Percentiles rank a stretch among this genome's conserved stretches.
These are phyloP conservation scores for Lolium rigidum DNA, from an alignment of 176 grass and related monocot species.

Conservation along the genomic window DNA sequence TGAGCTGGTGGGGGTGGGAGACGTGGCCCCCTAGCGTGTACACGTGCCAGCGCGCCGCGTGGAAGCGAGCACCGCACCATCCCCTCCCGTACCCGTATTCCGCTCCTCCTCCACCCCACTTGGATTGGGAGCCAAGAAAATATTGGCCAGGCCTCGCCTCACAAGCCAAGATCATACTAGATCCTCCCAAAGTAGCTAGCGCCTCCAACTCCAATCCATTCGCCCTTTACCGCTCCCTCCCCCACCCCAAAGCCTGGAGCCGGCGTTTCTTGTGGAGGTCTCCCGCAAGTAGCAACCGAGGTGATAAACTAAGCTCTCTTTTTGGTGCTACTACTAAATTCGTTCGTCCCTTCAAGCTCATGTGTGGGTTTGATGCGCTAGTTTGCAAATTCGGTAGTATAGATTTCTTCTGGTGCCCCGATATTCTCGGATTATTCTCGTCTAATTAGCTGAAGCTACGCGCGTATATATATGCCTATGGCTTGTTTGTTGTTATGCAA, in stretches of 20 bases:
- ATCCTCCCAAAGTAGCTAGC: constrained; percentile 5
- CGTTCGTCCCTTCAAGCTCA: not conserved
- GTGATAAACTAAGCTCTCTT: not conserved
- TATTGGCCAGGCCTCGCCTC: not conserved
- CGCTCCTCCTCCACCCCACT: constrained; percentile 1
- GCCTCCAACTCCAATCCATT: constrained; percentile 17
- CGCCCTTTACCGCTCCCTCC: not conserved
- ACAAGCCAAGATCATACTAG: constrained; percentile 9
- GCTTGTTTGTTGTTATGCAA: constrained; percentile 41
- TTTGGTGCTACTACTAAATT: not conserved
- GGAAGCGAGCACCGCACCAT: constrained; percentile 24
- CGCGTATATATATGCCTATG: not conserved
- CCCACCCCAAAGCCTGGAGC: not conserved
- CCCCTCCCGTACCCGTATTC: not conserved
- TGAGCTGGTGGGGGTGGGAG: not conserved
- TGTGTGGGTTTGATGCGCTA: constrained; percentile 5
- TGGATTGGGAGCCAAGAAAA: constrained; percentile 29
- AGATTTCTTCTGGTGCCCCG: not conserved
- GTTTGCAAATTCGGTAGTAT: not conserved
- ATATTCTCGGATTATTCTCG: not conserved
- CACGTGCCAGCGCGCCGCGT: constrained; percentile 1
- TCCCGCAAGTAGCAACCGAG: constrained; percentile 1
- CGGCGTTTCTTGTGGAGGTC: not conserved
- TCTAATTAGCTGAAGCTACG: not conserved
- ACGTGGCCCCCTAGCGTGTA: not conserved